Base-by-base conservation (phyloP, 116 monocot species). In the Papilionanthe hybrid region DNA sequence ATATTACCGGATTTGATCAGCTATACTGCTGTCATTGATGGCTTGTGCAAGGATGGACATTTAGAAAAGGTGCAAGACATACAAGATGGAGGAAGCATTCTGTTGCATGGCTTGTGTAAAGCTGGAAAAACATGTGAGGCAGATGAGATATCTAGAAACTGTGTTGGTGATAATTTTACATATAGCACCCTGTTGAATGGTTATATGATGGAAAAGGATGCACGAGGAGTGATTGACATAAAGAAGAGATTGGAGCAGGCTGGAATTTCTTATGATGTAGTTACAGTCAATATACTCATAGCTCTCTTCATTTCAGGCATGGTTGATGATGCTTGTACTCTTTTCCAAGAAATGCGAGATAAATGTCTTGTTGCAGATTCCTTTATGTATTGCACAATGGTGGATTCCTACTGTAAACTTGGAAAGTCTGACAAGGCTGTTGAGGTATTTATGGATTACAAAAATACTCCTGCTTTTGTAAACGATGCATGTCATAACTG, bases 31-130 rank as follows among this genome's bases (percentile, higher is more conserved):
- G 77, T 88, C 27, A 85, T 90, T 75, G 87, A 90, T 88, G 89
- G 88, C 25, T 74, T 94, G 0, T 94, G 92, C 77, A 86, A 87
- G 63, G 88, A 84, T 81, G 89, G 86, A 18, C 84, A 67, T 79
- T 88, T 87, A 49, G 92, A 94, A 77, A 92, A 94, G 66, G 92
- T 84, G 90, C 79, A 84, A 74, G 79, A 86, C 79, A 77, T 72
- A 69, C 58, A 87, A 83, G 74, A 60, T 83, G 23, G 82, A 92
- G 29, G 92, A 92, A 63, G 93, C 93, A 29, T 82, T 88, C n/a
- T 93, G 75, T 85, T 91, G 48, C 86, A 88, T 88, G 89, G 89
- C 66, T 77, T 93, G 65, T 93, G 93, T 79, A 93, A 90, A 83
- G 58, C 75, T 69, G 90, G 92, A 0, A 75, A 81, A 44, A 86